Percentiles rank a stretch among this genome's conserved stretches.
phyloP scores from a whole-genome alignment of 1,139 yeast genomes.

The Arxiozyma heterogenica region DNA sequence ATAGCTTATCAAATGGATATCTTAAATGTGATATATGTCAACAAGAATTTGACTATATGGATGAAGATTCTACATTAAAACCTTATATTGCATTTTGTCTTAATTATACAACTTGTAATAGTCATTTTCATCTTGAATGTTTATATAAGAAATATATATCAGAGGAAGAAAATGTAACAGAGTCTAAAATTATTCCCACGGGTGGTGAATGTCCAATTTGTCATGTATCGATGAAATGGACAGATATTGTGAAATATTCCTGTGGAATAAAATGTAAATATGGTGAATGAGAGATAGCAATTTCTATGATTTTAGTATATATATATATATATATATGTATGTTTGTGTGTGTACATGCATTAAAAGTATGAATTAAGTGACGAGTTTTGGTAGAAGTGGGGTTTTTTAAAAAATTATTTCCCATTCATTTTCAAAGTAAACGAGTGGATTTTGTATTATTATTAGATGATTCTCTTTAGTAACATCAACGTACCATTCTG shows the following conservation, averaged over 20 bases:
- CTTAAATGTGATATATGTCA: constrained; percentile 31
- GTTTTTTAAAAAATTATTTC: constrained; percentile 24
- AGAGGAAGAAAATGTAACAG: constrained; percentile 12
- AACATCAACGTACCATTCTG: constrained; percentile 33
- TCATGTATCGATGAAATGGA: constrained; percentile 35
- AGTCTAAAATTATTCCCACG: constrained; percentile 33
- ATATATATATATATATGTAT: neutral
- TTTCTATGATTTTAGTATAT: neutral
- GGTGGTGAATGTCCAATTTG: constrained; percentile 38
- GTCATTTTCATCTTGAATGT: constrained; percentile 27
- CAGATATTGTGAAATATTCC: constrained; percentile 33
- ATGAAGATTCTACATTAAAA: constrained; percentile 16
- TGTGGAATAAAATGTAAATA: neutral
- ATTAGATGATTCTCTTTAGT: constrained; percentile 14
- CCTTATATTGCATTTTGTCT: constrained; percentile 36
- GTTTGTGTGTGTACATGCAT: too few species aligned
- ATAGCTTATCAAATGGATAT: constrained; percentile 22
- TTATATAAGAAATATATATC: constrained; percentile 28
- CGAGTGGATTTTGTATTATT: constrained; percentile 46
- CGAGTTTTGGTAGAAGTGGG: neutral
- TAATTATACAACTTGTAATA: constrained; percentile 2
- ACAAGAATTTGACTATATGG: constrained; percentile 31
- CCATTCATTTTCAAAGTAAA: constrained; percentile 47
- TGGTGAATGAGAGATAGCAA: neutral
- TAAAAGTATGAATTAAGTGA: neutral